Evolutionary conservation across 2,329 filamentous ascomycete genomes (phyloP).

Genomic region (Parascedosporium putredinis): DNA sequence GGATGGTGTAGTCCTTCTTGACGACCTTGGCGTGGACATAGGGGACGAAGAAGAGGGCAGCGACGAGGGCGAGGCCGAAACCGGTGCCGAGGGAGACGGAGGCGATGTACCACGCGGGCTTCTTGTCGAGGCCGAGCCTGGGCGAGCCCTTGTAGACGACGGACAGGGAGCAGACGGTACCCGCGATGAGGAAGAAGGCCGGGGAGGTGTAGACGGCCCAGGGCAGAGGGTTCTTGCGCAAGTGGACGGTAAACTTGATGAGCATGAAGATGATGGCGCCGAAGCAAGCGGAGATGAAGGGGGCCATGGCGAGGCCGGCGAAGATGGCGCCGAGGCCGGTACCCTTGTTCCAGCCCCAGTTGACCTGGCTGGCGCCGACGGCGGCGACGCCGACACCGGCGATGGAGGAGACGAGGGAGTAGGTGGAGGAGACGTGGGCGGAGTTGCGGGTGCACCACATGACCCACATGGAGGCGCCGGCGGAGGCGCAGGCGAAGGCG

Average conservation of each 20-base stretch:
- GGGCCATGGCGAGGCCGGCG: constrained; percentile 61
- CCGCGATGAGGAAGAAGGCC: constrained; percentile 68
- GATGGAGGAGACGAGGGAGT: constrained; percentile 59
- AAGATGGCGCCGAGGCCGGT: constrained; percentile 64
- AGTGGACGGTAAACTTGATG: constrained; percentile 61
- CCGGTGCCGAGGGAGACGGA: constrained; percentile 56
- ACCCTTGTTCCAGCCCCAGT: constrained; percentile 62
- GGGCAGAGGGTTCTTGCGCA: constrained; percentile 58
- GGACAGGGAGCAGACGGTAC: constrained; percentile 62
- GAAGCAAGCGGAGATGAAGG: constrained; percentile 54
- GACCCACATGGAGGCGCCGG: constrained; percentile 60
- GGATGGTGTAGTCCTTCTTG: constrained; percentile 55
- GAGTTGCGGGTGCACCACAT: constrained; percentile 72
- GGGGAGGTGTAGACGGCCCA: constrained; percentile 67
- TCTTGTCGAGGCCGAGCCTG: constrained; percentile 52
- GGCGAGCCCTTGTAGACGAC: constrained; percentile 77
- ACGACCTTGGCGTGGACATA: constrained; percentile 57
- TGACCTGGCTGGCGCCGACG: constrained; percentile 48
- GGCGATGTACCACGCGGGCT: constrained; percentile 57
- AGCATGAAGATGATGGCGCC: constrained; percentile 60
- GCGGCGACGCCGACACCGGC: constrained; percentile 61
- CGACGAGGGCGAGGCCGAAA: constrained; percentile 44
- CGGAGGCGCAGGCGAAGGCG: constrained; percentile 54
- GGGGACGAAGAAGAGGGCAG: constrained; percentile 64
- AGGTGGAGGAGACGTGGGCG: constrained; percentile 63